Evolutionary conservation across 331 rosid genomes (phyloP).

Genomic region (Quercus lobata): DNA sequence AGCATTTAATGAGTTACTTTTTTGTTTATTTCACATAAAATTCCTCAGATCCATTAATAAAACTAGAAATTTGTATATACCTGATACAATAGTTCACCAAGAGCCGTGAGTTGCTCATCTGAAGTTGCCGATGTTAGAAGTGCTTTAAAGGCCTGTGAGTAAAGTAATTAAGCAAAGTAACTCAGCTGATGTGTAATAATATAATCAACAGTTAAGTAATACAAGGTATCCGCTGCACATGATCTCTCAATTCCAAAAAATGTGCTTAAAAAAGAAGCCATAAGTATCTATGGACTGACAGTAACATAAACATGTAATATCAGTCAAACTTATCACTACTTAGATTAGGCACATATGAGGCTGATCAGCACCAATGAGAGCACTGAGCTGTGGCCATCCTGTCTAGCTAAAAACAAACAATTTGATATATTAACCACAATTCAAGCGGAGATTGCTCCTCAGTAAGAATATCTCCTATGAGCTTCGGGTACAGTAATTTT

Average conservation of each 20-base stretch:
- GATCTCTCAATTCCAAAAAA: background rate
- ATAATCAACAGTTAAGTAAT: background rate
- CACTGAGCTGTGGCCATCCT: background rate
- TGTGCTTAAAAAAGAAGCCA: background rate
- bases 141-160: constrained; percentile 75
- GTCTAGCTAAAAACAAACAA: background rate
- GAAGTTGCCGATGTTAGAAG: constrained; percentile 74
- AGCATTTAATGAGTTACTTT: background rate
- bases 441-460: background rate
- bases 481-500: background rate
- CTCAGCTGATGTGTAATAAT: background rate
- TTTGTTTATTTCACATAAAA: background rate
- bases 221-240: background rate
- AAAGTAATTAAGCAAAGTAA: constrained; percentile 12
- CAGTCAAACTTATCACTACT: background rate
- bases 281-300: background rate
- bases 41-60: background rate
- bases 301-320: too few species aligned
- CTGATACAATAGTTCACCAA: constrained; percentile 96
- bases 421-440: background rate
- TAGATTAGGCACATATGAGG: background rate
- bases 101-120: constrained; percentile 73
- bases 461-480: background rate
- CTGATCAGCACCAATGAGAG: background rate
- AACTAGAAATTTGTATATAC: constrained; percentile 21